These are phyloP conservation scores for Brassica balearica DNA, from an alignment of 441 rosid species.

Conservation along the genomic window DNA sequence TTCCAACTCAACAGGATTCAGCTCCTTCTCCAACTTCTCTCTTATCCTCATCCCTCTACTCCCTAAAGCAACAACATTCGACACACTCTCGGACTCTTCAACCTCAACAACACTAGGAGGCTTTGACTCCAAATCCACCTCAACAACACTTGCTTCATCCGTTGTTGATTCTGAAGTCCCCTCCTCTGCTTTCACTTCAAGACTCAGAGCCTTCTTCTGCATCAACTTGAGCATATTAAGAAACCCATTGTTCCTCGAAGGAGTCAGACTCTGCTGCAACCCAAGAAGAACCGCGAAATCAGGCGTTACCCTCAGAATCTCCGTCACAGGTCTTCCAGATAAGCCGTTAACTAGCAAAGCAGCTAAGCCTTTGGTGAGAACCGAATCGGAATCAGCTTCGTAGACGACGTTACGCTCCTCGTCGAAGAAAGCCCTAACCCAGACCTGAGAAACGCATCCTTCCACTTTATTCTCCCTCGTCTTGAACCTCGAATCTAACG, in stretches of 20 bases:
- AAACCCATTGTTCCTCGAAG: constrained; percentile 89
- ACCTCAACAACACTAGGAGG: constrained; percentile 17
- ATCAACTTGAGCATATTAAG: constrained; percentile 86
- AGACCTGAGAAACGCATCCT: constrained; percentile 91
- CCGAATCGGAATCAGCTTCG: constrained; percentile 92
- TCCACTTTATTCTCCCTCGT: constrained; percentile 81
- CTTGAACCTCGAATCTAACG: constrained; percentile 69
- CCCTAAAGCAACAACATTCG: constrained; percentile 52
- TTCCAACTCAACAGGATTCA: constrained; percentile 55
- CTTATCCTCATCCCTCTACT: constrained; percentile 72
- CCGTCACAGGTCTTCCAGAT: constrained; percentile 75
- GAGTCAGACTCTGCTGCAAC: constrained; percentile 81
- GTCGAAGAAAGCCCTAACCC: constrained; percentile 87
- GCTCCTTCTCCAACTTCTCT: constrained; percentile 69
- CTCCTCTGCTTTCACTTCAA: constrained; percentile 48
- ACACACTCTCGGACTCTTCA: constrained; percentile 31
- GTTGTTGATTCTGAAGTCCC: constrained; percentile 27
- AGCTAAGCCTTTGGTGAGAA: constrained; percentile 80
- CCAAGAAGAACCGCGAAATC: constrained; percentile 85
- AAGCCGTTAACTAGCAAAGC: constrained; percentile 80
- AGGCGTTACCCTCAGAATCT: constrained; percentile 73
- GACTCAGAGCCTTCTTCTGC: constrained; percentile 78
- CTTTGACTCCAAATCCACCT: constrained; percentile 14
- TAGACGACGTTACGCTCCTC: constrained; percentile 59
- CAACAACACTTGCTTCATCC: constrained; percentile 28